Conservation (phyloP, 352 stramenopile genomes). For the Globisporangium orthogonon region DNA sequence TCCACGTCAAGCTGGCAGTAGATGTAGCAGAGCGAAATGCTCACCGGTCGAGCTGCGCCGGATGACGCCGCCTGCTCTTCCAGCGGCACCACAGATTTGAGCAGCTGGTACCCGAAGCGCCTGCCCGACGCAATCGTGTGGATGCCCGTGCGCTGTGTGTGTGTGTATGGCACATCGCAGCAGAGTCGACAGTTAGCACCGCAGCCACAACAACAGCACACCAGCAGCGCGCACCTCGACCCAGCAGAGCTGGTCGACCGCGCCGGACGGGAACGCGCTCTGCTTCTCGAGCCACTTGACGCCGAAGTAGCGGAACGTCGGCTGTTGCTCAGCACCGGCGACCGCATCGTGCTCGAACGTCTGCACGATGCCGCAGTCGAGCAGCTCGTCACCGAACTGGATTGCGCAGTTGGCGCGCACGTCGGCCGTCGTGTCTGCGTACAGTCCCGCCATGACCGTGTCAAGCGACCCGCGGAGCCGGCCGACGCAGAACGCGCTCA, state of each 20-base stretch:
- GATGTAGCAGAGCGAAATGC: constrained; percentile 60
- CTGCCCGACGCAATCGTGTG: constrained; percentile 21
- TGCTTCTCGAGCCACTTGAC: constrained; percentile 56
- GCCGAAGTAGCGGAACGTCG: constrained; percentile 31
- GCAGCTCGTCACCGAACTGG: constrained; percentile 34
- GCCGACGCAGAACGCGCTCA: constrained; percentile 51
- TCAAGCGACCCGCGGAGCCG: constrained; percentile 37
- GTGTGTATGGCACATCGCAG: neutral
- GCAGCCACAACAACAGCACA: neutral
- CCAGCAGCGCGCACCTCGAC: constrained; percentile 28
- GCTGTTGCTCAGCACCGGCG: constrained; percentile 6
- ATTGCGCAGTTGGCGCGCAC: constrained; percentile 39
- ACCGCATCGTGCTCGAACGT: constrained; percentile 23
- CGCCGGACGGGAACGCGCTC: constrained; percentile 13
- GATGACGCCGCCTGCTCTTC: constrained; percentile 9
- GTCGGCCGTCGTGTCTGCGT: constrained; percentile 28
- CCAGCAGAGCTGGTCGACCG: constrained; percentile 52
- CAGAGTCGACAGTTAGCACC: neutral
- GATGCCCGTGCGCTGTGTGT: constrained; percentile 23
- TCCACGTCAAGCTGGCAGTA: constrained; percentile 38
- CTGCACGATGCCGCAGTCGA: constrained; percentile 43
- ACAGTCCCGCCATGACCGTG: constrained; percentile 42
- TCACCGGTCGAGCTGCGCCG: constrained; percentile 20
- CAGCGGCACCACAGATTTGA: constrained; percentile 50
- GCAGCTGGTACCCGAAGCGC: constrained; percentile 48